Conservation (phyloP, 2,329 filamentous ascomycete species). For the Polychaeton citri region DNA sequence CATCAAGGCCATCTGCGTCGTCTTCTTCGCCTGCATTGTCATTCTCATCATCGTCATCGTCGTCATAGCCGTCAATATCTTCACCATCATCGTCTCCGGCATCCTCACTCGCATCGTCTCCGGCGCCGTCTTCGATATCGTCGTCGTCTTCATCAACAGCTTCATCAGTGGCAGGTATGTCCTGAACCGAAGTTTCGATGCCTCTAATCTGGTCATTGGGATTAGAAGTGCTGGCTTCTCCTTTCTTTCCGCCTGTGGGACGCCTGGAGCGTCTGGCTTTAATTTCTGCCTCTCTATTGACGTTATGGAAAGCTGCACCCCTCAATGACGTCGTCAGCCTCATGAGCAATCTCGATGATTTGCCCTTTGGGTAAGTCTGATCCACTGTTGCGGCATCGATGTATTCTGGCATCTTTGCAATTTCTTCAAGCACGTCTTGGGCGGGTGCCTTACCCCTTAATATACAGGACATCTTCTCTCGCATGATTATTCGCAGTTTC, state of each 20-base stretch:
- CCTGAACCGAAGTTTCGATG: too few species aligned
- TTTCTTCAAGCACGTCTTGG: slow-evolving; percentile 13
- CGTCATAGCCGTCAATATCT: background rate
- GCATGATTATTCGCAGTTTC: slow-evolving; percentile 78
- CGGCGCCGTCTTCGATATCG: slow-evolving; percentile 4
- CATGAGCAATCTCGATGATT: background rate
- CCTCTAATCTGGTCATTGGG: too few species aligned
- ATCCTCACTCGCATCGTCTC: slow-evolving; percentile 3
- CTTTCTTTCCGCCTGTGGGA: too few species aligned
- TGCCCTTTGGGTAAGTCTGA: background rate
- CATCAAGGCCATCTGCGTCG: background rate
- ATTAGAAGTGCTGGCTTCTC: too few species aligned
- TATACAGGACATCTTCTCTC: slow-evolving; percentile 55
- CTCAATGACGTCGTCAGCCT: background rate
- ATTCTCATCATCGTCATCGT: background rate
- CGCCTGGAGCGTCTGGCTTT: slow-evolving; percentile 1
- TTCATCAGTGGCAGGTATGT: slow-evolving; percentile 5
- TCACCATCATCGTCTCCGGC: background rate
- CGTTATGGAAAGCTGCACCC: slow-evolving; percentile 2
- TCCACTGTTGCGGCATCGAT: slow-evolving; percentile 4
- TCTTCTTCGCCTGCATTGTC: slow-evolving; percentile 1
- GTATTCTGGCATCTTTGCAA: slow-evolving; percentile 9
- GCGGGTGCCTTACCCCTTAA: slow-evolving; percentile 21
- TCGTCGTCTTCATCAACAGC: slow-evolving; percentile 5
- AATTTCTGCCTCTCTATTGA: slow-evolving; percentile 3